Evolutionary conservation across 768 basidiomycete species (phyloP), one percentile per base, ranked within the genome.

Genomic region (Mycena leptocephala): DNA sequence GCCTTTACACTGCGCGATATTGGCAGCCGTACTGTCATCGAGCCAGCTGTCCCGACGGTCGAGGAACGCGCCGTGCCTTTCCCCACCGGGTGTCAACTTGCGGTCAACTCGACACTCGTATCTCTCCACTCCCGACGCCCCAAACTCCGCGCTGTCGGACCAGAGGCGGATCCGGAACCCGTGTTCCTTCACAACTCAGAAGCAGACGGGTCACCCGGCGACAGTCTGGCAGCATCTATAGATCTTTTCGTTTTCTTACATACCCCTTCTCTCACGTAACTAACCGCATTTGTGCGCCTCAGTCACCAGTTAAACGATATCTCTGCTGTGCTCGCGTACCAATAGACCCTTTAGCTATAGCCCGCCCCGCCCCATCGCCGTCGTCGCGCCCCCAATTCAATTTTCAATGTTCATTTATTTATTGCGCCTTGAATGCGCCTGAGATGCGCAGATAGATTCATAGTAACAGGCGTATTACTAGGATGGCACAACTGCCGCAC

Each of bases 91-190:
- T 59, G 33, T 62, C 59, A 39, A 22, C 5, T 37, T 61, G 22
- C 18, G 8, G 32, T 22, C 32, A 58, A 33, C 56, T 58, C 18
- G 14, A 58, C 56, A 33, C 4, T 32, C 26, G 2, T 37, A 61
- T 37, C 58, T 33, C 33, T 37, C 24, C 13, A n/a, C 14, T 13
- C 59, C 46, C 32, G 28, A 41, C 67, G 28, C 55, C 39, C 55
- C 41, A n/a, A 22, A 56, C 59, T 35, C 55, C 67, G 68, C 18
- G 24, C 64, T 58, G 37, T 65, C 72, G 39, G 71, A 58, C 33
- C 28, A 20, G 16, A 24, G 14, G 43, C n/a, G 70, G 62, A 72
- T 61, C 55, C 35, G n/a, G 20, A 4, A 28, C 35, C 51, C 37
- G 65, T 53, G 56, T 20, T 5, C 56, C n/a, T 51, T 5, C 24